Evolutionary conservation across 2,329 filamentous ascomycete species (phyloP), one percentile per base, ranked within the genome.

Genomic region (Colletotrichum tabaci): DNA sequence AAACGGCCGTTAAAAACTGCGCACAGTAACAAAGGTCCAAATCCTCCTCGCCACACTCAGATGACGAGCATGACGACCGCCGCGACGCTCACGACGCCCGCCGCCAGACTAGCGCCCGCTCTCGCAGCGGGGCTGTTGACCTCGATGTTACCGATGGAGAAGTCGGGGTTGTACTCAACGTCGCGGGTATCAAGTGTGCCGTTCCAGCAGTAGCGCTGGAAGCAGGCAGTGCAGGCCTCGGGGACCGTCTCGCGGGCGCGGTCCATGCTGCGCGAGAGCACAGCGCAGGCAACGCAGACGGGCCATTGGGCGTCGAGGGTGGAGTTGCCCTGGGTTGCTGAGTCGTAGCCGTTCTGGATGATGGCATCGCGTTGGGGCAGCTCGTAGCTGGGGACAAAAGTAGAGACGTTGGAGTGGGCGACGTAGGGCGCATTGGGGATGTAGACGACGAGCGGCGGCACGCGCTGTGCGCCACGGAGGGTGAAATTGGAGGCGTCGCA

Each of bases 131-230:
- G 71, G 15, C 68, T 73, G n/a, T 74, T 73, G 10, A 65, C 23
- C 4, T 67, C 72, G 12, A 65, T 72, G 49, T 65, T 75, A 23
- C 70, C 76, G 50, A 81, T 76, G 70, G 79, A 78, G 50, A 79
- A 77, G 7, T 46, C 63, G 2, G 82, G 82, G 72, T 78, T 66
- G 63, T 83, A 84, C 9, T 56, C 46, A 4, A 71, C 67, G 42
- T 74, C 72, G 9, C 49, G 60, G 1, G 70, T 71, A 62, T 79
- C 78, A 21, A 78, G 75, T 0, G 89, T 93, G n/a, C 96, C 96
- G 80, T 98, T 89, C 96, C 96, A 99, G 88, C 96, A 99, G 84
- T 98, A 98, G 23, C 85, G 82, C 15, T 85, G 75, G 81, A 98
- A 98, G 84, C 96, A 99, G 61, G 87, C 77, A 53, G 83, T 85